These are phyloP conservation scores for Leccinum variicolor DNA, from an alignment of 768 basidiomycete genomes.

Conservation along the genomic window DNA sequence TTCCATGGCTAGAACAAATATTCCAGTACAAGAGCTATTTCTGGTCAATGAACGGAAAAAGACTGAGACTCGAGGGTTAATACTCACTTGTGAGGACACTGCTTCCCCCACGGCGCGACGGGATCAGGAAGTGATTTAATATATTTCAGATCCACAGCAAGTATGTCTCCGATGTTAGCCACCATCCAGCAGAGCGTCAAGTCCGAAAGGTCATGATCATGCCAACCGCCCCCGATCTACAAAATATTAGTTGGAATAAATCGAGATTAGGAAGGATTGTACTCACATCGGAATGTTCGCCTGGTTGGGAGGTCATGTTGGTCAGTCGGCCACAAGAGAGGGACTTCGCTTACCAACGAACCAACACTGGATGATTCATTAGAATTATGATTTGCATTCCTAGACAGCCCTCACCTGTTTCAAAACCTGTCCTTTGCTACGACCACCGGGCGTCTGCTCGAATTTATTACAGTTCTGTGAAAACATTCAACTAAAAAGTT, in stretches of 20 bases:
- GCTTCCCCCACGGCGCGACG: conserved; percentile 56
- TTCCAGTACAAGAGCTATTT: conserved; percentile 49
- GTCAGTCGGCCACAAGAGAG: neutral
- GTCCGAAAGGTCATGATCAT: conserved; percentile 65
- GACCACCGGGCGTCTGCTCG: conserved; percentile 51
- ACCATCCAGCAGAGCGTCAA: conserved; percentile 63
- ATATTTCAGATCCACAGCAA: conserved; percentile 57
- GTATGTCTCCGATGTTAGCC: conserved; percentile 51
- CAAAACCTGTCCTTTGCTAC: conserved; percentile 52
- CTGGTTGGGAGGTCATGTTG: conserved; percentile 17
- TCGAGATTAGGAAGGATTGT: neutral
- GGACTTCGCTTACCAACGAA: conserved; percentile 51
- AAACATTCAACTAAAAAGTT: neutral
- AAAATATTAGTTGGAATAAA: neutral
- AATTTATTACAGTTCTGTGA: conserved; percentile 60
- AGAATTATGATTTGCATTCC: neutral
- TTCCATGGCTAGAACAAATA: conserved; percentile 46
- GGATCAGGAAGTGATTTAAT: conserved; percentile 48
- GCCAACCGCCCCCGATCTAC: conserved; percentile 70
- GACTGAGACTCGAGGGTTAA: neutral
- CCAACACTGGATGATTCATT: conserved; percentile 51
- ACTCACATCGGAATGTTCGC: conserved; percentile 26
- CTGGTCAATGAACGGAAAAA: neutral
- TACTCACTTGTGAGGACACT: conserved; percentile 60
- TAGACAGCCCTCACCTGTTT: conserved; percentile 47